These are phyloP conservation scores for Vaucheria bursata DNA, from an alignment of 352 stramenopile genomes.

Conservation along the genomic window DNA sequence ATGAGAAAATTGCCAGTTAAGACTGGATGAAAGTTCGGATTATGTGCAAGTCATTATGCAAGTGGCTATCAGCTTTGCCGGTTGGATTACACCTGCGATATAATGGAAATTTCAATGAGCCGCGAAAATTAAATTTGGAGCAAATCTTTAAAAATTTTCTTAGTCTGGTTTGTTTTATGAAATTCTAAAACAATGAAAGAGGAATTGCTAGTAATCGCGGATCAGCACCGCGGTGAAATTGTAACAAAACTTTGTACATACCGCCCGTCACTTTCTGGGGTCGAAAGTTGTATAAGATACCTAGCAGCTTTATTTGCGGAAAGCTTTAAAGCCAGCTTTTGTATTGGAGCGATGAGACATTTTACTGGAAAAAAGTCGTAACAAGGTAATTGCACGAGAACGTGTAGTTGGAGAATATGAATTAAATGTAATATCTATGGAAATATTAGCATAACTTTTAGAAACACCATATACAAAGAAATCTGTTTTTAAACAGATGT, in stretches of 20 bases:
- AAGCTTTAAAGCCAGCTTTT: slow-evolving; percentile 2
- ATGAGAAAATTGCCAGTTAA: no score
- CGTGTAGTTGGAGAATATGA: background rate
- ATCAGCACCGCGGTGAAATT: slow-evolving; percentile 13
- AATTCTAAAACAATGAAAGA: background rate
- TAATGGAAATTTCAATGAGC: slow-evolving; percentile 2
- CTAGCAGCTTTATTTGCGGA: background rate
- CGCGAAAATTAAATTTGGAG: background rate
- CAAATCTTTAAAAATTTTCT: background rate
- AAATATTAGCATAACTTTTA: no score
- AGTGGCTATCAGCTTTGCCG: no score
- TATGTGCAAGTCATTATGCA: no score
- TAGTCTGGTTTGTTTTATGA: background rate
- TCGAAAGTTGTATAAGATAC: no score
- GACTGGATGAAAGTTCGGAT: no score
- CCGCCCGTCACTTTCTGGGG: slow-evolving; percentile 11
- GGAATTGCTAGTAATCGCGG: slow-evolving; percentile 13
- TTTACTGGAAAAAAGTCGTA: background rate
- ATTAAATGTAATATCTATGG: no score
- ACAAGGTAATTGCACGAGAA: background rate
- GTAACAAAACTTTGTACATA: slow-evolving; percentile 9
- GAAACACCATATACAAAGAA: no score
- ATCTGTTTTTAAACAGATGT: no score
- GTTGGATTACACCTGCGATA: background rate
- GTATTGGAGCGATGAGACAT: background rate